Conservation (phyloP, 2,329 filamentous ascomycete genomes). For the Xylariales sp. region DNA sequence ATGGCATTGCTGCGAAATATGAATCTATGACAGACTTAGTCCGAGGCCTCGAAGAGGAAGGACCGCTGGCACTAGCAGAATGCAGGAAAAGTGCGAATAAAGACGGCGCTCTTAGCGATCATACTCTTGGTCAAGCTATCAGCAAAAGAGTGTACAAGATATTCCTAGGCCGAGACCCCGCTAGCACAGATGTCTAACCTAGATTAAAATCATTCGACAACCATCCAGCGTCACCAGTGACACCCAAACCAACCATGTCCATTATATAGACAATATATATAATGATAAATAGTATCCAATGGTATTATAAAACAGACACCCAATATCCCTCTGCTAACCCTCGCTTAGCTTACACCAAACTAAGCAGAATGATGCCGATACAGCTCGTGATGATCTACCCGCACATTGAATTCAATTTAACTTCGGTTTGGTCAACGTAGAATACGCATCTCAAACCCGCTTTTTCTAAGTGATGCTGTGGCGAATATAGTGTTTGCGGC, state of each 20-base stretch:
- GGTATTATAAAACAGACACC: not conserved
- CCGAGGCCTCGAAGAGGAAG: constrained; percentile 66
- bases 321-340: not conserved
- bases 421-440: too few species aligned
- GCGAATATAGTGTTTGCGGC: constrained; percentile 7
- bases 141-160: constrained; percentile 70
- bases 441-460: too few species aligned
- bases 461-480: not conserved
- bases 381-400: not conserved
- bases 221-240: not conserved
- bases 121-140: constrained; percentile 66
- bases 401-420: not conserved
- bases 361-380: not conserved
- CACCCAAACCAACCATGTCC: not conserved
- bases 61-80: constrained; percentile 71
- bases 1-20: constrained; percentile 74
- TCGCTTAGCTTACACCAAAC: not conserved
- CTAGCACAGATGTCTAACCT: constrained; percentile 68
- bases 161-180: constrained; percentile 67
- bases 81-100: constrained; percentile 68
- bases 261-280: not conserved
- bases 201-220: not conserved
- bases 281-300: not conserved
- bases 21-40: constrained; percentile 68
- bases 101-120: constrained; percentile 67